Evolutionary conservation across 2,329 filamentous ascomycete species (phyloP).

Genomic region (Chrysoporthe deuterocubensis): DNA sequence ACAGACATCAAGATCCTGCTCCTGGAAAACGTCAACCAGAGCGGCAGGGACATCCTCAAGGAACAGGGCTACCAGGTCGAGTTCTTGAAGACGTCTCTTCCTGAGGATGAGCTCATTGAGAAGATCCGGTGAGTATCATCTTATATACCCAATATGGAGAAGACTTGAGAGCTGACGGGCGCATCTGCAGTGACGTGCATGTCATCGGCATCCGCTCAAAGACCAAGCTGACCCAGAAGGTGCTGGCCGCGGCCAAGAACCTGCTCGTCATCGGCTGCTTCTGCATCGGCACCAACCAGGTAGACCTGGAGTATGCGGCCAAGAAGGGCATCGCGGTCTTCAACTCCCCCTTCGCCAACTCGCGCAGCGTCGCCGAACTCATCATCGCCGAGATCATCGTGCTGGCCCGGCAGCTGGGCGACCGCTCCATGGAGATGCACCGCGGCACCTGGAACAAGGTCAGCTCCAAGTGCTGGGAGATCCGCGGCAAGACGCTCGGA

Average conservation of each 20-base stretch:
- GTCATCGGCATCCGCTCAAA: constrained; percentile 98
- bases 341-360: constrained; percentile 99
- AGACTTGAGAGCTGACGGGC: background rate
- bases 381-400: constrained; percentile 93
- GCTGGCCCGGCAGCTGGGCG: constrained; percentile 88
- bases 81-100: constrained; percentile 82
- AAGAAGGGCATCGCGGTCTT: constrained; percentile 92
- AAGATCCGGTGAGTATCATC: constrained; percentile 78
- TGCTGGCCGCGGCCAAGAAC: constrained; percentile 88
- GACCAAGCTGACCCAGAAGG: constrained; percentile 86
- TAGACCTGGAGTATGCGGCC: constrained; percentile 83
- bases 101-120: constrained; percentile 92
- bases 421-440: constrained; percentile 94
- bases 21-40: constrained; percentile 93
- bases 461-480: constrained; percentile 95
- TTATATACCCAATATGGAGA: constrained; percentile 12
- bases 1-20: constrained; percentile 96
- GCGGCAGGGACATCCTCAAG: constrained; percentile 80
- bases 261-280: constrained; percentile 96
- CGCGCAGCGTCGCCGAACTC: constrained; percentile 92
- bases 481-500: constrained; percentile 93
- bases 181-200: constrained; percentile 76
- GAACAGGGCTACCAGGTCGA: constrained; percentile 96
- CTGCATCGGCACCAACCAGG: constrained; percentile 98
- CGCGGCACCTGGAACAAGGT: constrained; percentile 97